Evolutionary conservation across 1,284 basidiomycete genomes (phyloP).

Genomic region (Blastosporella zonata): DNA sequence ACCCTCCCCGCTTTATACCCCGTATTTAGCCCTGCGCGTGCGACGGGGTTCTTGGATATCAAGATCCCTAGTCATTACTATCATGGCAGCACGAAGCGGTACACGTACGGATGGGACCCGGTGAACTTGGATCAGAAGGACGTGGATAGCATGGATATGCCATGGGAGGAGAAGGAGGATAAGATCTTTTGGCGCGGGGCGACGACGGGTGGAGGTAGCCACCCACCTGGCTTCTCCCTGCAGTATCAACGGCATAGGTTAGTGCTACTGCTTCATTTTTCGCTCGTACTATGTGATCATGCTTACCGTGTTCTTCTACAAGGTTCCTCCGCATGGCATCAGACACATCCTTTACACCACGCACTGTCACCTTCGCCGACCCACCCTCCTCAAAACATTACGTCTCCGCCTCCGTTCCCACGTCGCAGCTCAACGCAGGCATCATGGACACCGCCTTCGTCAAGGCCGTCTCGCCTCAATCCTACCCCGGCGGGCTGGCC

Average conservation of each 20-base stretch:
- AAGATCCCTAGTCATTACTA: constrained; percentile 94
- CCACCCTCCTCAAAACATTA: constrained; percentile 61
- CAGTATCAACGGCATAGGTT: constrained; percentile 88
- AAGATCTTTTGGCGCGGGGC: constrained; percentile 86
- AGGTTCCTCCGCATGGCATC: constrained; percentile 82
- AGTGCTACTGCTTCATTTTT: neutral
- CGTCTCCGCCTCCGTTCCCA: constrained; percentile 60
- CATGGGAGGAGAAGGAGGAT: constrained; percentile 76
- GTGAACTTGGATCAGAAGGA: constrained; percentile 66
- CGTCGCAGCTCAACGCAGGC: constrained; percentile 68
- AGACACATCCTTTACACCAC: constrained; percentile 51
- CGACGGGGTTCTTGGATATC: constrained; percentile 83
- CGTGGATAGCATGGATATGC: constrained; percentile 77
- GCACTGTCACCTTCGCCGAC: constrained; percentile 75
- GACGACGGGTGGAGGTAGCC: constrained; percentile 88
- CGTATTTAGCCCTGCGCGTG: constrained; percentile 87
- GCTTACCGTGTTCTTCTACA: neutral
- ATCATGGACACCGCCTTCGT: constrained; percentile 91
- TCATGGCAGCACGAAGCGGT: constrained; percentile 75
- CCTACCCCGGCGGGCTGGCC: constrained; percentile 79
- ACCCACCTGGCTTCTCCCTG: constrained; percentile 78
- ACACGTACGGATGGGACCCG: constrained; percentile 90
- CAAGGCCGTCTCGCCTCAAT: constrained; percentile 63
- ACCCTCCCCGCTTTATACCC: constrained; percentile 84
- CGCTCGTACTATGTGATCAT: neutral